phyloP scores from a whole-genome alignment of 352 stramenopile species.

The Phytophthora brassicae region DNA sequence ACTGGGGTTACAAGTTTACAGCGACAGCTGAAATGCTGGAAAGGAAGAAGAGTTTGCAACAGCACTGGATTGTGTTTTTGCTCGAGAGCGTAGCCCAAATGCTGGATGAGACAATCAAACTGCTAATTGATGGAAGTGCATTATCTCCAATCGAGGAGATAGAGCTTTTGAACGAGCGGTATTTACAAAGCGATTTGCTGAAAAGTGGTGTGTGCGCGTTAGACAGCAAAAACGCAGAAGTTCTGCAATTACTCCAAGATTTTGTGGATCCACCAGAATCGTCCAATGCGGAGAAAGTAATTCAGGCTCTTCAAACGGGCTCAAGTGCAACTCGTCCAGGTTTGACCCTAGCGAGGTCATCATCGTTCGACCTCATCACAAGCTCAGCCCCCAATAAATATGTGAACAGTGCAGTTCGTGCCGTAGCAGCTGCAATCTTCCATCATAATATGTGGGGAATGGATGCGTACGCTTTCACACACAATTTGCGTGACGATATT shows the following conservation, averaged over 20 bases:
- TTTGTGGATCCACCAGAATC: slow-evolving; percentile 42
- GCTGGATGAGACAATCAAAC: slow-evolving; percentile 50
- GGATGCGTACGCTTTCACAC: slow-evolving; percentile 72
- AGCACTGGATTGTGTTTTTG: slow-evolving; percentile 69
- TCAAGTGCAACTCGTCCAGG: slow-evolving; percentile 23
- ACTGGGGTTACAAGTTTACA: slow-evolving; percentile 84
- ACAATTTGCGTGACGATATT: slow-evolving; percentile 57
- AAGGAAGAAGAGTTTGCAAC: slow-evolving; percentile 50
- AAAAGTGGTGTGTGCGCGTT: slow-evolving; percentile 51
- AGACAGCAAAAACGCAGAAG: slow-evolving; percentile 57
- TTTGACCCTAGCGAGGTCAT: slow-evolving; percentile 22
- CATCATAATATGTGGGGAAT: slow-evolving; percentile 89
- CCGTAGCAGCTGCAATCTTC: slow-evolving; percentile 74
- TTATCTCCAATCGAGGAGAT: slow-evolving; percentile 51
- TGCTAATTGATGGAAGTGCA: slow-evolving; percentile 50
- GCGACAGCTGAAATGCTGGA: slow-evolving; percentile 65
- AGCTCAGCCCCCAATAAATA: slow-evolving; percentile 36
- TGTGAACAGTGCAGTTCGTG: slow-evolving; percentile 65
- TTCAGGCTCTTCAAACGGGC: slow-evolving; percentile 42
- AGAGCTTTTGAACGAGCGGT: slow-evolving; percentile 52
- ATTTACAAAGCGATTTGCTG: slow-evolving; percentile 71
- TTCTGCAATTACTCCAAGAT: slow-evolving; percentile 60
- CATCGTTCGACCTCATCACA: slow-evolving; percentile 46
- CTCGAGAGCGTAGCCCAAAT: slow-evolving; percentile 46
- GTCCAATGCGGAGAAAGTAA: slow-evolving; percentile 47